Conservation (phyloP, 768 basidiomycete genomes). For the Grammothele lineata region DNA sequence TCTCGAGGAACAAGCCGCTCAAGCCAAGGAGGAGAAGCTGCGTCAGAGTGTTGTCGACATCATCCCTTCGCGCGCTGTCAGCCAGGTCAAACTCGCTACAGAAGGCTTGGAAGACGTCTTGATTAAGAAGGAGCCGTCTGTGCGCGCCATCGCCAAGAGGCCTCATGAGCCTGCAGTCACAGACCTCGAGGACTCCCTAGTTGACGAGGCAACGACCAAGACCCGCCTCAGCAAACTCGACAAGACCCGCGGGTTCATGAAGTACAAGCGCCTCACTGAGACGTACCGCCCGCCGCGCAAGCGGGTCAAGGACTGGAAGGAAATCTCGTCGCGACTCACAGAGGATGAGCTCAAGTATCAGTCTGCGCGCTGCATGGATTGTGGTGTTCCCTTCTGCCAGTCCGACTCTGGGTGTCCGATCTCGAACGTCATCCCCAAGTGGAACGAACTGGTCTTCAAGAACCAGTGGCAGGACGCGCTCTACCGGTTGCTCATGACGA, state of each 20-base stretch:
- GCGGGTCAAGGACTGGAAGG: constrained; percentile 98
- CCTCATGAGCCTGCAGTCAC: constrained; percentile 74
- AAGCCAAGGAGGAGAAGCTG: constrained; percentile 83
- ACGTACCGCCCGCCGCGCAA: constrained; percentile 92
- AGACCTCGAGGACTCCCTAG: constrained; percentile 91
- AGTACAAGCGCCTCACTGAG: constrained; percentile 93
- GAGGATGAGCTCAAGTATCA: constrained; percentile 94
- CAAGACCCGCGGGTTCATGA: constrained; percentile 98
- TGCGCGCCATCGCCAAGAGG: constrained; percentile 25
- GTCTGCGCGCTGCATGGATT: constrained; percentile 97
- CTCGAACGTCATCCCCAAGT: constrained; percentile 96
- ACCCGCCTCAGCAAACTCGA: constrained; percentile 88
- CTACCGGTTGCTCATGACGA: constrained; percentile 87
- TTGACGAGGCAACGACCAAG: constrained; percentile 79
- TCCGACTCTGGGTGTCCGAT: constrained; percentile 96
- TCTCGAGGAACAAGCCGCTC: constrained; percentile 77
- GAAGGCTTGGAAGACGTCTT: constrained; percentile 75
- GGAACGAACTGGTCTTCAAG: constrained; percentile 99
- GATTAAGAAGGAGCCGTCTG: constrained; percentile 46
- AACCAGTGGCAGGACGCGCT: constrained; percentile 95
- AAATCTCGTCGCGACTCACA: constrained; percentile 85
- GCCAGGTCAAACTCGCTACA: constrained; percentile 88
- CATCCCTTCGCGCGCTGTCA: constrained; percentile 89
- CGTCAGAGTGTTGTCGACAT: constrained; percentile 84
- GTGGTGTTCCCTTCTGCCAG: constrained; percentile 94